A percentile compares a stretch with the other conserved stretches of the same genome.
Conservation (phyloP, 2,329 filamentous ascomycete species). For the Magnaporthales sp. region DNA sequence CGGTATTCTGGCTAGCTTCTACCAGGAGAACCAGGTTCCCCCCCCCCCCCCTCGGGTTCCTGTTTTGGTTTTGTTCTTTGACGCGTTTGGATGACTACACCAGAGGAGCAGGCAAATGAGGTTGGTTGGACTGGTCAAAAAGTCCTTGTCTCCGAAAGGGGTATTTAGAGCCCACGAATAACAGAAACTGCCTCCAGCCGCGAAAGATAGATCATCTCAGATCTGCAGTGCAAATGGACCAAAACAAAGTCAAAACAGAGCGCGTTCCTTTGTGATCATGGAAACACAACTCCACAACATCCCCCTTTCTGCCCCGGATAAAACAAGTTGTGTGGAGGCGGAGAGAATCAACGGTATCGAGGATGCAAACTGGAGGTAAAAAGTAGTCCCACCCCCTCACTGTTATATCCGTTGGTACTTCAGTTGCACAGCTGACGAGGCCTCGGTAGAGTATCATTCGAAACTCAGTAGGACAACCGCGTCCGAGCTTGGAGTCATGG, state of each 20-base stretch:
- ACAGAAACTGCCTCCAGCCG: neutral
- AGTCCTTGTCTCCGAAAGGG: neutral
- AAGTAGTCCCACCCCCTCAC: neutral
- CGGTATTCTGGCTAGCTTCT: neutral
- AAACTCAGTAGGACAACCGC: neutral
- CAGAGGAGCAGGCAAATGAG: neutral
- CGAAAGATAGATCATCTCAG: neutral
- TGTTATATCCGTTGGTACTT: neutral
- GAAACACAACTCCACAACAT: neutral
- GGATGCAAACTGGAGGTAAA: neutral
- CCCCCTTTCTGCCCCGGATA: neutral
- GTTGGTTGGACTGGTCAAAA: neutral
- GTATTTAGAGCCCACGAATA: neutral
- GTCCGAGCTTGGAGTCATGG: neutral
- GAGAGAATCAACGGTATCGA: neutral
- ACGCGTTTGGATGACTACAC: neutral
- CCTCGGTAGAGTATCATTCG: neutral
- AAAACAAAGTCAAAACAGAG: neutral
- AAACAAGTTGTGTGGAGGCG: neutral
- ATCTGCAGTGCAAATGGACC: neutral
- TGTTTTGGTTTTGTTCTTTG: neutral
- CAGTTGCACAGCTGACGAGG: neutral
- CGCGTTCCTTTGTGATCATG: neutral
- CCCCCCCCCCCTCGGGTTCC: too few relatives aligned
- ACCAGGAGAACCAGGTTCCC: neutral